These are phyloP conservation scores for Zea mays DNA, from an alignment of 176 grass and related monocot species.

Conservation along the genomic window Zm-B73-REFERENCE-NAM-5.0 NC_050098.1:9551501-9552000, in stretches of 20 bases:
- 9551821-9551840: background rate
- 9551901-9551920: background rate
- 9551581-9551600: background rate
- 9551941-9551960: background rate
- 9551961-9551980: background rate
- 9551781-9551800: background rate
- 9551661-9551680: no score
- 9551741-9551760: background rate
- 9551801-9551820: background rate
- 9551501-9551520: background rate
- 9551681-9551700: no score
- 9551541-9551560: slow-evolving; percentile 16
- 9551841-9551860: background rate
- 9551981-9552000: background rate
- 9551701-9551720: background rate
- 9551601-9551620: background rate
- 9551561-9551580: slow-evolving; percentile 12
- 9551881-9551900: background rate
- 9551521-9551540: background rate
- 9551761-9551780: background rate
- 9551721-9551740: background rate
- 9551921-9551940: background rate
- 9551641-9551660: background rate
- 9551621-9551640: background rate
- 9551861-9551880: background rate